Evolutionary conservation across 148 eudicot genomes (phyloP), one percentile per base, ranked within the genome.

Genomic region (Bassia scoparia): DNA sequence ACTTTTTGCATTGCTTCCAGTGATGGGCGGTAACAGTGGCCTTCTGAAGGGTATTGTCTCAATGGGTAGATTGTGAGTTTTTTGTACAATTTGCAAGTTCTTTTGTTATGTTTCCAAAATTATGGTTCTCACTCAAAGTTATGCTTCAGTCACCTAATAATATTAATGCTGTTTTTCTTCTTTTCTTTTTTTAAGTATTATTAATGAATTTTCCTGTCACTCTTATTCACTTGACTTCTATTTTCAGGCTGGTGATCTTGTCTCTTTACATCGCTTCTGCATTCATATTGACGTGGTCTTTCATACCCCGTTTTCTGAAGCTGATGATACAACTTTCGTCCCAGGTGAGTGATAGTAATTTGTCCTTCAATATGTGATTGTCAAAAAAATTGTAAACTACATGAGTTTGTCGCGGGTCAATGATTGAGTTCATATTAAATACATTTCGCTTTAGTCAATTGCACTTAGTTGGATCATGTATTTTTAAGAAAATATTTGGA

Each of bases 1-100:
- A 81, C 80, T 96, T 63, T 96, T 96, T 85, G 99, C 99, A 69
- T 79, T 96, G 87, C 94, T 96, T 65, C 99, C 99, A 52, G 91
- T 96, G 78, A 78, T 96, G 82, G 99, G 99, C 69, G 99, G 99
- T 69, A 90, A 84, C 65, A 83, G 92, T 72, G 99, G 97, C 63
- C 68, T 92, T 80, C 77, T 92, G 55, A 87, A 82, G 72, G 99
- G 99, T 79, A 77, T 96, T 54, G 48, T 84, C 68, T 96, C 96
- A 62, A 92, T 96, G 96, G 97, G 96, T 65, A 90, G 84, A 87
- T 73, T 89, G 99, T 96, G 84, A 85, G 92, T 84, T 70, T 74
- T 44, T 70, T 79, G 27, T 49, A 65, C 23, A 58, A 63, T 41
- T 10, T 71, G 10, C 37, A 31, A 30, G 31, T 4, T 50, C 48